A percentile compares a stretch with the other conserved stretches of the same genome.
Conservation (phyloP, 2,329 filamentous ascomycete genomes). For the Botryotinia narcissicola region DNA sequence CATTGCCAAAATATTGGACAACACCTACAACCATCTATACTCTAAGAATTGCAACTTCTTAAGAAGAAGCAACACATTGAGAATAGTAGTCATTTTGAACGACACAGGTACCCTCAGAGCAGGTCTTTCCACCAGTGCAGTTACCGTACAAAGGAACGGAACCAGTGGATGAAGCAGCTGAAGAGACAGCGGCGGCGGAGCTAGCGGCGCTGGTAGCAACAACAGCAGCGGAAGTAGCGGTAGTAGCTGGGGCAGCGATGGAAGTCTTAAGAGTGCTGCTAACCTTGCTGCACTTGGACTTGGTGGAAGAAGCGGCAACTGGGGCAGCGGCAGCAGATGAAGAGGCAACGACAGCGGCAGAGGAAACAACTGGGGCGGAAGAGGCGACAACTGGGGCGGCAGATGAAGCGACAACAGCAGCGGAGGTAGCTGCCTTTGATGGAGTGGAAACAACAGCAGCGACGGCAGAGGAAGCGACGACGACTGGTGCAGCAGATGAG, state of each 20-base stretch:
- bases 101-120: slow-evolving; percentile 4
- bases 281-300: not conserved
- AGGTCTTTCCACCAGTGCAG: slow-evolving; percentile 6
- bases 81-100: not conserved
- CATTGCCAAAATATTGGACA: not conserved
- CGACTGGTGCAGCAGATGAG: not conserved
- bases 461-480: not conserved
- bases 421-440: too few species aligned
- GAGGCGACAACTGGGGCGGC: too few species aligned
- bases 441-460: not conserved
- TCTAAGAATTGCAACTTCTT: not conserved
- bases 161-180: not conserved
- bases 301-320: not conserved
- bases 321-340: too few species aligned
- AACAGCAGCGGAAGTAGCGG: not conserved
- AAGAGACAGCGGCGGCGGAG: not conserved
- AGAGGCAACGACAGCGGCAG: not conserved
- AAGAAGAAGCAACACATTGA: slow-evolving; percentile 7
- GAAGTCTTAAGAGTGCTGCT: not conserved
- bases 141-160: slow-evolving; percentile 3
- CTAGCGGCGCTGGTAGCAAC: not conserved
- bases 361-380: not conserved
- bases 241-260: not conserved
- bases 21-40: not conserved
- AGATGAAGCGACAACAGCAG: too few species aligned